Evolutionary conservation across 176 grass and related monocot genomes (phyloP).

Genomic region (Lolium perenne): DNA sequence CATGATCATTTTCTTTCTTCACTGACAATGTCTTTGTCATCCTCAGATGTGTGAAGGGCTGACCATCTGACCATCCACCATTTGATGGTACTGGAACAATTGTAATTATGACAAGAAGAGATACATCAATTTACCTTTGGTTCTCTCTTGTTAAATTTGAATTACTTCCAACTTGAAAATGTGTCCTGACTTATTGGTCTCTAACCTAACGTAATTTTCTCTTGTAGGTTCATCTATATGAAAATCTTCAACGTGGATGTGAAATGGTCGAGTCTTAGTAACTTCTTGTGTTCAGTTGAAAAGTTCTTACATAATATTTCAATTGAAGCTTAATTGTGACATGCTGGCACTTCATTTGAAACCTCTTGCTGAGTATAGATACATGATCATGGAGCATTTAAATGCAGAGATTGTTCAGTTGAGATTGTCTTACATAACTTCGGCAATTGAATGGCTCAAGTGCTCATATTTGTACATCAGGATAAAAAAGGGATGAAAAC

Average conservation of each 20-base stretch:
- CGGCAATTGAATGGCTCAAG: constrained; percentile 96
- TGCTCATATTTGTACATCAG: constrained; percentile 90
- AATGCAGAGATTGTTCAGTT: constrained; percentile 96
- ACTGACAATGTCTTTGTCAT: constrained; percentile 35
- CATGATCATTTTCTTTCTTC: not conserved
- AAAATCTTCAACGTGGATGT: constrained; percentile 90
- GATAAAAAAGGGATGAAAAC: constrained; percentile 68
- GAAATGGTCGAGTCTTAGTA: constrained; percentile 99
- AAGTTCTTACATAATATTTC: constrained; percentile 43
- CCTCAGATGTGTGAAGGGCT: constrained; percentile 93
- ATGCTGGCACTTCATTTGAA: constrained; percentile 26
- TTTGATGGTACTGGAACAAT: constrained; percentile 98
- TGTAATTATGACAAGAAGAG: constrained; percentile 98
- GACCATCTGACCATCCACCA: constrained; percentile 67
- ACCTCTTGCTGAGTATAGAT: constrained; percentile 36
- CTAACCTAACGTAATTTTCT: constrained; percentile 38
- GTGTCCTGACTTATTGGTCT: constrained; percentile 27
- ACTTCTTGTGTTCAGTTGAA: constrained; percentile 49
- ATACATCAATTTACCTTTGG: constrained; percentile 60
- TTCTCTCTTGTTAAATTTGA: constrained; percentile 38
- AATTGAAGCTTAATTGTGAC: constrained; percentile 7
- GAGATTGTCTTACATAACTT: constrained; percentile 79
- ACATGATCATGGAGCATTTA: constrained; percentile 75
- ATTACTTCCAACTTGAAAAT: constrained; percentile 9
- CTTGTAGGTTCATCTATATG: constrained; percentile 90